Percentiles rank a stretch among this genome's conserved stretches.
Conservation (phyloP, 345 rosid species). For the Sonneratia alba region DNA sequence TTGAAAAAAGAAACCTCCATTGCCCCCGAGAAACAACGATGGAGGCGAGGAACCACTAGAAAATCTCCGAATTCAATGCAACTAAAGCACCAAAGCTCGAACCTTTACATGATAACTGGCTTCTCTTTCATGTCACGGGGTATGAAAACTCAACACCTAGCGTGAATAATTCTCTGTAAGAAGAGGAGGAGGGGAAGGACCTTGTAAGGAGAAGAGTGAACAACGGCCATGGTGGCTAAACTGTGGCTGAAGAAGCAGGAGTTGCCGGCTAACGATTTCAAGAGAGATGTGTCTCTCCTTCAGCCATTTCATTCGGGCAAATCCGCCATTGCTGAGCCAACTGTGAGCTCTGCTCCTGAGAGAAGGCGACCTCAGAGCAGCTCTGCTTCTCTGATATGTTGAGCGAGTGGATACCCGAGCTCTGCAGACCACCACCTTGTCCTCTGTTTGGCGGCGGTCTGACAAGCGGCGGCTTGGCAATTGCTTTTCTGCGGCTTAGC, state of each 20-base stretch:
- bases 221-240: conserved; percentile 51
- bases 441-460: too few relatives aligned
- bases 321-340: conserved; percentile 5
- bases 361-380: too few relatives aligned
- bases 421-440: too few relatives aligned
- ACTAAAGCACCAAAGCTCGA: background rate
- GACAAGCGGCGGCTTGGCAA: too few relatives aligned
- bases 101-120: background rate
- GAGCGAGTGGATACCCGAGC: too few relatives aligned
- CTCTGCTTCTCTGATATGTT: too few relatives aligned
- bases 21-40: background rate
- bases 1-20: background rate
- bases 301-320: background rate
- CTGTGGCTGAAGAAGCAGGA: conserved; percentile 29
- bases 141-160: background rate
- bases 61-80: background rate
- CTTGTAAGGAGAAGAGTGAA: conserved; percentile 55
- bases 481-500: too few relatives aligned
- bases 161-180: background rate
- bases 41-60: background rate
- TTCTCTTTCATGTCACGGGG: background rate
- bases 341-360: too few relatives aligned
- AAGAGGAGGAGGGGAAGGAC: conserved; percentile 20
- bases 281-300: conserved; percentile 27
- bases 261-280: conserved; percentile 46